Evolutionary conservation across 2,329 filamentous ascomycete genomes (phyloP).

Genomic region (Epichloe elymi): DNA sequence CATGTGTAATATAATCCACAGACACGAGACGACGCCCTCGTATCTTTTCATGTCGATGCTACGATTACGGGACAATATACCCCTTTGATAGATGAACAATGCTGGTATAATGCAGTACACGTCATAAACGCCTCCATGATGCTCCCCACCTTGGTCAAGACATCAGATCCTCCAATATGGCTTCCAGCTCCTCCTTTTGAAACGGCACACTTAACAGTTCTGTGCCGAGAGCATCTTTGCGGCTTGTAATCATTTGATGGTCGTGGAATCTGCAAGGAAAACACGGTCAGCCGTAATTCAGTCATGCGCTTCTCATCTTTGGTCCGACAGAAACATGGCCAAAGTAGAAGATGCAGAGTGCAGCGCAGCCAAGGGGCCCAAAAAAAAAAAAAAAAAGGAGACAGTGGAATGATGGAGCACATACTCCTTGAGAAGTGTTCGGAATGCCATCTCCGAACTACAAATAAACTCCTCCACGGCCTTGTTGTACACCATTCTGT

Average conservation of each 20-base stretch:
- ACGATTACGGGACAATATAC: too few relatives aligned
- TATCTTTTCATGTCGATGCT: too few relatives aligned
- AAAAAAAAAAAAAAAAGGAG: background rate
- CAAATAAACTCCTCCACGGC: constrained; percentile 95
- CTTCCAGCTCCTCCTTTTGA: constrained; percentile 75
- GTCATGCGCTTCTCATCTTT: too few relatives aligned
- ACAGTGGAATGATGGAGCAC: constrained; percentile 14
- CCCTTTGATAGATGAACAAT: too few relatives aligned
- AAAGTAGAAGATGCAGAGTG: background rate
- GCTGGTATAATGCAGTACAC: background rate
- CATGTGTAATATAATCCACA: too few relatives aligned
- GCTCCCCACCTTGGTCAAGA: constrained; percentile 10
- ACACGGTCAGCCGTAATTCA: constrained; percentile 10
- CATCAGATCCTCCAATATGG: constrained; percentile 62
- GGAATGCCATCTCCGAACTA: constrained; percentile 89
- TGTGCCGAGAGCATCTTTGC: constrained; percentile 72
- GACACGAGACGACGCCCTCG: too few relatives aligned
- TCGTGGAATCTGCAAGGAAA: constrained; percentile 60
- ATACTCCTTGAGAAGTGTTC: constrained; percentile 84
- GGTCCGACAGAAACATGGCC: too few relatives aligned
- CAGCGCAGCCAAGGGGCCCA: background rate
- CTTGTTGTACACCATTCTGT: constrained; percentile 84
- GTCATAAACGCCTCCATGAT: background rate
- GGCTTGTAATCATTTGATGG: constrained; percentile 90
- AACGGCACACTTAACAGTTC: constrained; percentile 81